Percentiles rank a stretch among this genome's conserved stretches.
phyloP scores from a whole-genome alignment of 371 early-diverging fungal genomes.

The Rhizopus delemar region DNA sequence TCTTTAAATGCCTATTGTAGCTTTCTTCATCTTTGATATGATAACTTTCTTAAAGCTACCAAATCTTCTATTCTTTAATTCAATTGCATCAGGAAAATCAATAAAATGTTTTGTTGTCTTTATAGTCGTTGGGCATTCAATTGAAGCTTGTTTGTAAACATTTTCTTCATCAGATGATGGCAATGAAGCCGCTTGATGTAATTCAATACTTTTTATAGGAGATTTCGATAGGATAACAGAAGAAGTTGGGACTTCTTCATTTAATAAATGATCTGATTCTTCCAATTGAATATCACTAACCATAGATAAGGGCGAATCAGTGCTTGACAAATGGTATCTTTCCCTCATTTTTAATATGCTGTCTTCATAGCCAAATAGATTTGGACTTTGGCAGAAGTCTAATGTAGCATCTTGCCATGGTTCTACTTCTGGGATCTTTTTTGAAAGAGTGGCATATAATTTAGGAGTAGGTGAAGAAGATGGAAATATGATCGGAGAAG shows the following conservation, averaged over 20 bases:
- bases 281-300: neutral
- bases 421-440: constrained; percentile 18
- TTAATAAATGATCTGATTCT: neutral
- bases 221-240: constrained; percentile 8
- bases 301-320: neutral
- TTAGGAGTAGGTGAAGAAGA: constrained; percentile 21
- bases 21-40: no score
- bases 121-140: no score
- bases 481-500: constrained; percentile 28
- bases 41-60: neutral
- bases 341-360: neutral
- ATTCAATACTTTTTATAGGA: no score
- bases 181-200: no score
- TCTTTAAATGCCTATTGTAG: no score
- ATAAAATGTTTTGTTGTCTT: no score
- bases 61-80: neutral
- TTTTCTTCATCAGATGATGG: no score
- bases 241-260: constrained; percentile 13
- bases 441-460: constrained; percentile 16
- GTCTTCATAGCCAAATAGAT: constrained; percentile 4
- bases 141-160: no score
- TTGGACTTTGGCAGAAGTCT: constrained; percentile 5
- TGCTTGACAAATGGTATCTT: neutral
- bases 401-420: constrained; percentile 23
- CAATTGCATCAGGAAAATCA: no score